phyloP scores from a whole-genome alignment of 305 asterid genomes.

The Fraxinus latifolia region DNA sequence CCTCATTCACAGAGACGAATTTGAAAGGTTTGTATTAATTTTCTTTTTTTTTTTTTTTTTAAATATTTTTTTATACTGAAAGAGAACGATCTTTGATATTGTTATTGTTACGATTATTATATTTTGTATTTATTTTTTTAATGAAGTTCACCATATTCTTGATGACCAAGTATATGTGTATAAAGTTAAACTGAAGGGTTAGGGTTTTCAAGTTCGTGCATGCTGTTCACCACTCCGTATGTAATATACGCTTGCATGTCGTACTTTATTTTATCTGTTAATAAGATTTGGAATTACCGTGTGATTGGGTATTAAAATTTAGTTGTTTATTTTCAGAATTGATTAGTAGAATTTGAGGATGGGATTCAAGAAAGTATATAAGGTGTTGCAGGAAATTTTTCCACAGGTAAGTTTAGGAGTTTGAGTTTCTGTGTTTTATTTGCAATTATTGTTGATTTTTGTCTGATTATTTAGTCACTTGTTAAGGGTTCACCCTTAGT shows the following conservation, averaged over 20 bases:
- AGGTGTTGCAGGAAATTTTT: slow-evolving; percentile 59
- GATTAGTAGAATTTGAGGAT: slow-evolving; percentile 32
- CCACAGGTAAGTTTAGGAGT: slow-evolving; percentile 56
- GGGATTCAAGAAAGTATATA: slow-evolving; percentile 57
- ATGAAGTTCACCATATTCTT: neutral
- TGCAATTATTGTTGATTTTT: neutral
- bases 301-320: neutral
- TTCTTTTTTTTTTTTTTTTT: neutral
- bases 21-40: neutral
- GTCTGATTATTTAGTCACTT: neutral
- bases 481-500: neutral
- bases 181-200: slow-evolving; percentile 16
- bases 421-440: neutral
- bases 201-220: slow-evolving; percentile 21
- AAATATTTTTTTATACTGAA: neutral
- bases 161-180: neutral
- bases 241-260: neutral
- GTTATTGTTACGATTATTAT: neutral
- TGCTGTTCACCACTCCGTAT: neutral
- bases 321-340: slow-evolving; percentile 15
- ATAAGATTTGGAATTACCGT: neutral
- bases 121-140: neutral
- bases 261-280: neutral
- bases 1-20: neutral
- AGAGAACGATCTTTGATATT: neutral